Conservation (phyloP, 345 rosid genomes). For the Brassica juncea region DNA sequence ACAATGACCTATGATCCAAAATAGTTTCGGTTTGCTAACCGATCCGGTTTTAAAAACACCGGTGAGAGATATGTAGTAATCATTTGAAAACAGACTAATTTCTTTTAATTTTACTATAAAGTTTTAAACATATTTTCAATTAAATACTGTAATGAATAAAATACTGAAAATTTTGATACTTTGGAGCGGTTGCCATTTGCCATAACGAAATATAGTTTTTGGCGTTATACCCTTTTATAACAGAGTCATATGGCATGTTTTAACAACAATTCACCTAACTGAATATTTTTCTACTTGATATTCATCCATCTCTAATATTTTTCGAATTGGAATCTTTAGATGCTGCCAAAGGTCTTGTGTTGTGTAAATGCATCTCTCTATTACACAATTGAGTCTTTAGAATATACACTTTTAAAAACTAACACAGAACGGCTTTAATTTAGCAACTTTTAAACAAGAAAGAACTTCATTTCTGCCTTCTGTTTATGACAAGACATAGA, state of each 20-base stretch:
- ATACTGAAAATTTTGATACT: neutral
- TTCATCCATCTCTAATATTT: neutral
- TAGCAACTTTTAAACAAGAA: constrained; percentile 1
- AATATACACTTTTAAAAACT: neutral
- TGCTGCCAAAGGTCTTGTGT: neutral
- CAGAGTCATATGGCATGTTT: too few species aligned
- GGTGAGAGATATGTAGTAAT: too few species aligned
- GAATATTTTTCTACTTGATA: neutral
- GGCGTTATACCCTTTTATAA: neutral
- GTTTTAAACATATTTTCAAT: neutral
- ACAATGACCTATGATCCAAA: too few species aligned
- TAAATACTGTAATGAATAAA: neutral
- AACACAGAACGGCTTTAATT: neutral
- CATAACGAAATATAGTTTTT: neutral
- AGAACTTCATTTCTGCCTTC: neutral
- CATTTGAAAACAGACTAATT: neutral
- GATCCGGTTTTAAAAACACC: too few species aligned
- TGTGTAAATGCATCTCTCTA: neutral
- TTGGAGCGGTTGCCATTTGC: neutral
- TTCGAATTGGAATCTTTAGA: neutral
- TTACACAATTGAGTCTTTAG: neutral
- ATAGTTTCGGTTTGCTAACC: too few species aligned
- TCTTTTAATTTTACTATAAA: neutral
- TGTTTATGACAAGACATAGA: neutral
- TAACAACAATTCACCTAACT: neutral